Evolutionary conservation across 345 rosid species (phyloP), one percentile per base, ranked within the genome.

Genomic region (Luvunga scandens): DNA sequence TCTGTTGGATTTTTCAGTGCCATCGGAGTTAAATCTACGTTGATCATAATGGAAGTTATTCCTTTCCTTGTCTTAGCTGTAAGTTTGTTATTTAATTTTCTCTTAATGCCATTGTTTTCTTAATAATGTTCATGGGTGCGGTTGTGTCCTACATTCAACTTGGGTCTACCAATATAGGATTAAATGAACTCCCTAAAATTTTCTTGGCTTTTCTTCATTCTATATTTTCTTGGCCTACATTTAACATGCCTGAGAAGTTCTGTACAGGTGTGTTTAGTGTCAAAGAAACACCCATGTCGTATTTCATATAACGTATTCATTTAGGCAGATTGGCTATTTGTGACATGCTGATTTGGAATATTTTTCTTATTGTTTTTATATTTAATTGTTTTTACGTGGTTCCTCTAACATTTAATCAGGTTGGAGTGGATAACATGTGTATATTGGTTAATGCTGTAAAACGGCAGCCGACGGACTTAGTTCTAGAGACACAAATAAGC

Each of bases 381-480:
- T 69, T 63, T 70, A 21, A 33, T 65, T 31, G 25, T 6, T 31
- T 62, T 59, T 4, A 14, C n/a, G 5, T 25, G 25, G 22, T 69
- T 56, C 70, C 48, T 31, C 24, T 42, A 36, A 74, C 57, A 53
- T 76, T 66, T 76, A 62, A 65, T 80, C 78, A 95, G 99, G 99
- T 95, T 45, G 99, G 99, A 79, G 99, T 95, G 83, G 99, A 95
- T 79, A 95, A 95, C 81, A 95, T 95, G 99, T 95, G 97, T 83
- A 94, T 95, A 84, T 84, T 95, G 90, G 97, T 95, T 83, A 94
- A 91, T 86, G 94, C 99, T 86, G 97, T 95, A 77, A 95, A 95
- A 82, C 85, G 99, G 62, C 98, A 92, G 79, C 85, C 95, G 34
- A 57, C 78, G 62, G 90, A 93, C 78, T 79, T 89, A 79, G 85